Conservation (phyloP, 148 eudicot species). For the Fagopyrum tataricum region DNA sequence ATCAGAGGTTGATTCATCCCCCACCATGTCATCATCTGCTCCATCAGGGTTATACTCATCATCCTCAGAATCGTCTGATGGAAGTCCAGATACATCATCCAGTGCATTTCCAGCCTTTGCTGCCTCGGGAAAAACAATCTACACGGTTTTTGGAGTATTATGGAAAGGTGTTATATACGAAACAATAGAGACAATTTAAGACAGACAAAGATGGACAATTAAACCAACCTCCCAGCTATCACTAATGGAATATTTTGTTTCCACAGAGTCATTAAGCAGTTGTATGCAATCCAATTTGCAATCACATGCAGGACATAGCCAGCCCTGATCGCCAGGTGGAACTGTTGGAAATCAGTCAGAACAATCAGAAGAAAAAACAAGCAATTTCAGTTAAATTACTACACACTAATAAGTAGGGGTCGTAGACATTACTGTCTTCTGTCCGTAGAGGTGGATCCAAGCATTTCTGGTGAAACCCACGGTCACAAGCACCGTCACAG, state of each 20-base stretch:
- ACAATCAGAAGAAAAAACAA: constrained; percentile 5
- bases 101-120: constrained; percentile 41
- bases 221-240: constrained; percentile 81
- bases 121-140: constrained; percentile 91
- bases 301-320: constrained; percentile 99
- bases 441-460: constrained; percentile 79
- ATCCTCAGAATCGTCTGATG: constrained; percentile 90
- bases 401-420: background rate
- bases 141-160: constrained; percentile 19
- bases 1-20: constrained; percentile 46
- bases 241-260: constrained; percentile 43
- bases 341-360: constrained; percentile 34
- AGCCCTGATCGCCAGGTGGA: constrained; percentile 85
- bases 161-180: constrained; percentile 7
- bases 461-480: constrained; percentile 94
- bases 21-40: constrained; percentile 22
- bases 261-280: constrained; percentile 70
- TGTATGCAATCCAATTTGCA: constrained; percentile 85
- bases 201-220: background rate
- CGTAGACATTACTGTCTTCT: constrained; percentile 60
- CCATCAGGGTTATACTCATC: constrained; percentile 65
- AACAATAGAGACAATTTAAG: constrained; percentile 9
- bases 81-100: constrained; percentile 48
- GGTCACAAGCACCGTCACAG: constrained; percentile 92
- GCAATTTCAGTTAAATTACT: background rate